These are phyloP conservation scores for Suhomyces kilbournensis DNA, from an alignment of 805 yeast species.

Conservation along the genomic window DNA sequence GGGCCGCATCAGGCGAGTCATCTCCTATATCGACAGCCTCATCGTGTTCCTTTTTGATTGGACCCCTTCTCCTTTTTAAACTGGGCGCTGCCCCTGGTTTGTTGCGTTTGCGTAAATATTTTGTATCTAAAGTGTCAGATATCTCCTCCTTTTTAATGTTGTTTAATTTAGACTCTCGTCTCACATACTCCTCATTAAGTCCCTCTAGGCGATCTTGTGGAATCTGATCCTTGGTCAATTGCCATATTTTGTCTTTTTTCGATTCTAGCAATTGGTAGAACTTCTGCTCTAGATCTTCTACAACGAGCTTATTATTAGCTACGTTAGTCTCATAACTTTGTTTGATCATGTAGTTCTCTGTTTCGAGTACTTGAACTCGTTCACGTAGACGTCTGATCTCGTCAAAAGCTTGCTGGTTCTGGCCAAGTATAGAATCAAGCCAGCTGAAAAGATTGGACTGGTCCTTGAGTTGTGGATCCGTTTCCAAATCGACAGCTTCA, in stretches of 20 bases:
- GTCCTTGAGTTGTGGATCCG: conserved; percentile 4
- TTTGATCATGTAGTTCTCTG: conserved; percentile 7
- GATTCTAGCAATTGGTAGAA: conserved; percentile 26
- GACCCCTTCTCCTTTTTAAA: conserved; percentile 8
- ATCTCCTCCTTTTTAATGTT: conserved; percentile 16
- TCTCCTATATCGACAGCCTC: neutral
- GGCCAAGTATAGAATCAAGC: conserved; percentile 18
- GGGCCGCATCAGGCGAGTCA: neutral
- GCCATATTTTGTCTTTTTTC: conserved; percentile 30
- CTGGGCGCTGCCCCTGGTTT: conserved; percentile 7
- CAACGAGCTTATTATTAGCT: conserved; percentile 15
- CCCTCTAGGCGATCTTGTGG: conserved; percentile 10
- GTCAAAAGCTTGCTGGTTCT: conserved; percentile 9
- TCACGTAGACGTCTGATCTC: conserved; percentile 2
- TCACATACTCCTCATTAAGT: conserved; percentile 16
- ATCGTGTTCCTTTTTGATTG: conserved; percentile 8
- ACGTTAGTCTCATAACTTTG: conserved; percentile 11
- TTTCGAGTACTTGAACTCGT: conserved; percentile 2
- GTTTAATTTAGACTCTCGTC: conserved; percentile 11
- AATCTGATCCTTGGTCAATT: conserved; percentile 14
- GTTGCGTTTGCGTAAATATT: conserved; percentile 17
- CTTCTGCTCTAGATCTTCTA: conserved; percentile 24
- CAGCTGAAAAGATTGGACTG: conserved; percentile 26
- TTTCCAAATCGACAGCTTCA: conserved; percentile 16
- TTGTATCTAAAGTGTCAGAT: conserved; percentile 17